Percentiles rank a stretch among this genome's conserved stretches.
Evolutionary conservation across 495 filamentous ascomycete species (phyloP).

Genomic region (Hypoxylon lenormandii): DNA sequence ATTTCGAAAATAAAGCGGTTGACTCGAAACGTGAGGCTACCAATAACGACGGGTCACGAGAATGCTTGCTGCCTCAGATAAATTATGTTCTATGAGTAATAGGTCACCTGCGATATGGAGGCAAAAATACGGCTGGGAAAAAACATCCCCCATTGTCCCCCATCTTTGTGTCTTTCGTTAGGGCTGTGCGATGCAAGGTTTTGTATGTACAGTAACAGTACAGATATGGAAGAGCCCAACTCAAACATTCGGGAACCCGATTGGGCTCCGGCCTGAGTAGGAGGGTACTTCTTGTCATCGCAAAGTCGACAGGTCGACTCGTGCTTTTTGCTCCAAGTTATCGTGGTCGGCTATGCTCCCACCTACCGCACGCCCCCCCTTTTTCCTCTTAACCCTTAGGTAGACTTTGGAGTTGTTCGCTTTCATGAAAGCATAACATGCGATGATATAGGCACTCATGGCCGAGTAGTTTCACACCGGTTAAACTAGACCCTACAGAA

Average conservation of each 20-base stretch:
- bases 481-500: conserved; percentile 10
- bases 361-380: conserved; percentile 19
- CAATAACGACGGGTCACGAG: conserved; percentile 23
- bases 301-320: conserved; percentile 17
- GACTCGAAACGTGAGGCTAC: conserved; percentile 37
- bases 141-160: not conserved
- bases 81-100: conserved; percentile 16
- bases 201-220: conserved; percentile 19
- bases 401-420: conserved; percentile 11
- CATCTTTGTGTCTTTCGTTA: conserved; percentile 9
- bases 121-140: conserved; percentile 23
- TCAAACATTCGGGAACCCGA: not conserved
- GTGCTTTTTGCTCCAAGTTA: conserved; percentile 14
- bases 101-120: conserved; percentile 33
- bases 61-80: conserved; percentile 9
- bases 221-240: conserved; percentile 26
- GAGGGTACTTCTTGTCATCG: conserved; percentile 5
- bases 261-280: conserved; percentile 25
- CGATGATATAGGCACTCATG: conserved; percentile 25
- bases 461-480: conserved; percentile 32
- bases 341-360: conserved; percentile 3
- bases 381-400: conserved; percentile 21
- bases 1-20: conserved; percentile 4
- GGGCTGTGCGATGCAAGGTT: conserved; percentile 30
- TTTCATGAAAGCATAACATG: conserved; percentile 12